Base-by-base conservation (phyloP, 495 filamentous ascomycete genomes). In the Aspergillus saccharolyticus region DNA sequence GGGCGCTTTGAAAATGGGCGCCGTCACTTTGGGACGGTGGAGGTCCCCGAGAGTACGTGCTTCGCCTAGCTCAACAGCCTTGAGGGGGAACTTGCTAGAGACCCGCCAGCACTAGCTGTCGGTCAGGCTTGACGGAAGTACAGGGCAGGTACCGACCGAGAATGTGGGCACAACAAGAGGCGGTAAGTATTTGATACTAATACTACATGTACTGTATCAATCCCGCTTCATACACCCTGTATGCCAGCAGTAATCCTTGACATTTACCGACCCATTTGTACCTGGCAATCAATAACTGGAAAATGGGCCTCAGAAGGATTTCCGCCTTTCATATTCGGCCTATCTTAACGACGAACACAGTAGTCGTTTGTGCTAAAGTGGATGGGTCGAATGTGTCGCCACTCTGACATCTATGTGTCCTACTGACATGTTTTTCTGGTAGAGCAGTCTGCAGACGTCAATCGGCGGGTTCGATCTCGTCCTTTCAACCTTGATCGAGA, bases 21-120 rank as follows among this genome's bases (percentile, higher is more conserved):
- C 63, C 63, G 59, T 60, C 54, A 50, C 57, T 54, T 62, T 63
- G 63, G 62, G 53, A 56, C 51, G 58, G 63, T 62, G 63, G 63
- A 65, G 56, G 54, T 22, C 46, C 47, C 54, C 33, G 33, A 25
- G 39, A 53, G 46, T 50, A 49, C 20, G 19, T 56, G 44, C 61
- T 42, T 50, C 33, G 6, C 33, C 33, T 39, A 39, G 33, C 33
- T 39, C 12, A 59, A 43, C 53, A 57, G 56, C 55, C 42, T 30
- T 25, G 50, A 42, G 33, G 33, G 12, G 33, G 33, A 12, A 39
- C 33, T 39, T 39, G 33, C 33, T 2, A 39, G 33, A 10, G 7
- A 39, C 33, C 33, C 33, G 33, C 33, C 10, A 12, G 33, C 33
- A 6, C 33, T 4, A 9, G 33, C 33, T 39, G 33, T 39, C 33